phyloP scores from a whole-genome alignment of 192 early-diverging fungal species.

The Rhizoclosmatium sp. region DNA sequence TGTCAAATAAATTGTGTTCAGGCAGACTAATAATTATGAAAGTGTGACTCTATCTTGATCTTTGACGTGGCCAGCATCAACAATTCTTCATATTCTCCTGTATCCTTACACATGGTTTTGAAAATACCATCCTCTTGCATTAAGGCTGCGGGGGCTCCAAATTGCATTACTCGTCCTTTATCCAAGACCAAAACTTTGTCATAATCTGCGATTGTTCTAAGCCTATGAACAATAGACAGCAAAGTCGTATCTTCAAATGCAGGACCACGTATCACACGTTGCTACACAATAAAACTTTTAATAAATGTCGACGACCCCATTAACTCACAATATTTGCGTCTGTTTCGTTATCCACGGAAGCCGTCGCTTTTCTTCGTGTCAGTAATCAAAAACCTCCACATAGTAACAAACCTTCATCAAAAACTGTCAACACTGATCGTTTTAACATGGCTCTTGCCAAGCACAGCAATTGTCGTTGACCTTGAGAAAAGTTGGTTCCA shows the following conservation, averaged over 20 bases:
- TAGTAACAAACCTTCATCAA: conserved; percentile 43
- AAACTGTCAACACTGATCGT: conserved; percentile 38
- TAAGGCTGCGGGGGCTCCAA: conserved; percentile 68
- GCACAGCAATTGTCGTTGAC: conserved; percentile 81
- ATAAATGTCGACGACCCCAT: no score
- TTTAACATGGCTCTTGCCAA: conserved; percentile 66
- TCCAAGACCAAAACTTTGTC: conserved; percentile 77
- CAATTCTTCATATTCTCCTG: conserved; percentile 38
- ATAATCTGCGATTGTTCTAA: conserved; percentile 68
- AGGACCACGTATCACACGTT: conserved; percentile 77
- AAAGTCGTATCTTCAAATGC: conserved; percentile 60
- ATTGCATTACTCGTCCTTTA: conserved; percentile 72
- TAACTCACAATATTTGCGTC: conserved; percentile 73
- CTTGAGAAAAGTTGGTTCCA: conserved; percentile 85
- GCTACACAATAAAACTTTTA: conserved; percentile 20
- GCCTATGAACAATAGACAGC: conserved; percentile 76
- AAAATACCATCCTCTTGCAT: conserved; percentile 56
- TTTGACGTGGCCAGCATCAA: conserved; percentile 18
- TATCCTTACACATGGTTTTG: conserved; percentile 41
- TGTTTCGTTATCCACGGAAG: conserved; percentile 84
- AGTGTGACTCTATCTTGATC: no score
- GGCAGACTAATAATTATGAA: no score
- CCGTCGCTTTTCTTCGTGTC: conserved; percentile 64
- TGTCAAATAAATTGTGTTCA: no score
- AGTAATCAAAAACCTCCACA: neutral